Conservation (phyloP, 2,329 filamentous ascomycete species). For the Drechslerella coelobrocha region DNA sequence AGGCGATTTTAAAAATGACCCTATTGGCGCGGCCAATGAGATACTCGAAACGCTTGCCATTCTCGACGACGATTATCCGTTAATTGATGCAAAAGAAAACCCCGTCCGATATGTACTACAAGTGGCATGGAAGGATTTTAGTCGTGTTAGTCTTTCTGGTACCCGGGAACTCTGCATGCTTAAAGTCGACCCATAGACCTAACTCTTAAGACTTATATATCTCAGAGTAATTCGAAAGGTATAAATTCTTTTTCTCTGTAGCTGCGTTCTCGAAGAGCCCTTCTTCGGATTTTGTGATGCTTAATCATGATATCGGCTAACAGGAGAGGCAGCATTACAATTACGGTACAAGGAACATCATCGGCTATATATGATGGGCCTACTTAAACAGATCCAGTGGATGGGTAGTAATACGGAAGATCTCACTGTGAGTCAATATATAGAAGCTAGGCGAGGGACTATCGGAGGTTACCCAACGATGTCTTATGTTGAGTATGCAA, state of each 20-base stretch:
- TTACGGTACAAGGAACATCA: constrained; percentile 1
- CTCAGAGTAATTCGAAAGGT: constrained; percentile 43
- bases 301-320: constrained; percentile 11
- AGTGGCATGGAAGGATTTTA: constrained; percentile 54
- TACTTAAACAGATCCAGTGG: constrained; percentile 52
- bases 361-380: constrained; percentile 48
- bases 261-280: no score
- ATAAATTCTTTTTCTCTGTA: not conserved
- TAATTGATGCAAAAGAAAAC: constrained; percentile 51
- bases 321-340: not conserved
- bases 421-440: constrained; percentile 51
- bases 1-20: constrained; percentile 55
- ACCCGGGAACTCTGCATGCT: not conserved
- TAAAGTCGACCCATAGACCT: not conserved
- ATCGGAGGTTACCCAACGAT: constrained; percentile 52
- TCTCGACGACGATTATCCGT: constrained; percentile 53
- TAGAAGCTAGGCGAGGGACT: constrained; percentile 50
- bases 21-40: constrained; percentile 51
- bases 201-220: not conserved
- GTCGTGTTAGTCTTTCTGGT: constrained; percentile 33
- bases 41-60: constrained; percentile 52
- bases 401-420: constrained; percentile 18
- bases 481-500: constrained; percentile 52
- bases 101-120: constrained; percentile 56
- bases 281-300: constrained; percentile 9